Base-by-base conservation (phyloP, 257 asterid species). In the Solanum lignicaule region DNA sequence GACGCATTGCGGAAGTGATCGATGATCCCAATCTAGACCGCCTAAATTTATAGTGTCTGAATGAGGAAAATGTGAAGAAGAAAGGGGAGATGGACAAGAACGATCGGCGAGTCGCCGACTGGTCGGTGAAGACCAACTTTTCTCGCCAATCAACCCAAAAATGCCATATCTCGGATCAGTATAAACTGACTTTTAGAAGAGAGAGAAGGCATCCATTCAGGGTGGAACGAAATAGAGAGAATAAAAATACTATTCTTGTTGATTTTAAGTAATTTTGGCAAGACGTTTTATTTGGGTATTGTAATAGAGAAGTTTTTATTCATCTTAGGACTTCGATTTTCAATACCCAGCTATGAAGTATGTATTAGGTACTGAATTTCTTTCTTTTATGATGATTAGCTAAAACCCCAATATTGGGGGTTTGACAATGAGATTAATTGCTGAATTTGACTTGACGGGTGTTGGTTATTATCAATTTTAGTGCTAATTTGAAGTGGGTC, bases 151-250 rank as follows among this genome's bases (percentile, higher is more conserved):
- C n/a, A 6, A 52, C 62, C n/a, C 1, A 16, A 52, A 52, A 52
- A 52, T 0, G 0, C 62, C 23, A 16, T 18, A 52, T 52, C n/a
- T 52, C 9, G 0, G 0, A 18, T 16, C 0, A 52, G n/a, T 52
- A 52, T 52, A 52, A 52, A 18, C 8, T 52, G 1, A 52, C n/a
- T 18, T 52, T 52, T 52, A 18, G n/a, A 18, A 52, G 9, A 52
- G 4, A 52, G 62, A 52, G 9, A 52, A 52, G n/a, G n/a, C 23
- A 52, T 16, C 3, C n/a, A 52, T 16, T 52, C n/a, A 52, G 9
- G 23, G 9, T 18, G n/a, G 9, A 16, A 52, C 0, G 62, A 52
- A 52, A 52, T 18, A 52, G n/a, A 52, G 62, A 52, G n/a, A 52
- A 52, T 21, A 52, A 6, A 52, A 16, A 52, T 18, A 52, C 23